phyloP scores from a whole-genome alignment of 306 rosid genomes.

The Castanea sativa region DNA sequence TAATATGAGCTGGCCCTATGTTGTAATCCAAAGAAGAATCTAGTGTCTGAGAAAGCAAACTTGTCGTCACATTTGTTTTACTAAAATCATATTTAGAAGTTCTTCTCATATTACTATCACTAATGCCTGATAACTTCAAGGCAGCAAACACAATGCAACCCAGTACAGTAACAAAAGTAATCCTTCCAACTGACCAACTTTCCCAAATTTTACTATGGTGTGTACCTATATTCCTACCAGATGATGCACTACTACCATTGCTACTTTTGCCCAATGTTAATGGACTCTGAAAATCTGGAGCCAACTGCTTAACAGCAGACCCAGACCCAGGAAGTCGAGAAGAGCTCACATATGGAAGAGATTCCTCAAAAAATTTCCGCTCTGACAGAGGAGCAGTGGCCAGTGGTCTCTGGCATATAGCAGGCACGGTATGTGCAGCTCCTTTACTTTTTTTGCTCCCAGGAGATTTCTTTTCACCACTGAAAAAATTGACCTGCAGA shows the following conservation, averaged over 20 bases:
- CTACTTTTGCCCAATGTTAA: conserved; percentile 55
- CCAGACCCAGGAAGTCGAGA: conserved; percentile 67
- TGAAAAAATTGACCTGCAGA: conserved; percentile 81
- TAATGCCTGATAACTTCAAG: conserved; percentile 56
- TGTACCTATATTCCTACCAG: conserved; percentile 65
- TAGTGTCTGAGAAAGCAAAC: conserved; percentile 39
- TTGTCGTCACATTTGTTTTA: conserved; percentile 29
- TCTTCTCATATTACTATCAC: conserved; percentile 36
- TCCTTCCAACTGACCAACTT: conserved; percentile 45
- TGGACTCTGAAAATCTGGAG: conserved; percentile 73
- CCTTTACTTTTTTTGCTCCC: conserved; percentile 56
- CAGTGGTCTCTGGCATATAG: conserved; percentile 67
- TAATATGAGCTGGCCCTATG: conserved; percentile 50
- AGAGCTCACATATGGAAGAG: conserved; percentile 56
- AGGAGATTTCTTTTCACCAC: conserved; percentile 51
- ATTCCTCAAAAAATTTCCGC: conserved; percentile 54
- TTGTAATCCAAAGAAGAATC: conserved; percentile 50
- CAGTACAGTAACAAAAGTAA: conserved; percentile 46
- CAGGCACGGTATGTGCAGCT: conserved; percentile 38
- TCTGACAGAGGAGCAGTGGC: conserved; percentile 54
- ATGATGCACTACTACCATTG: conserved; percentile 36
- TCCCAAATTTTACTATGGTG: conserved; percentile 56
- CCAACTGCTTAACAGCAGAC: conserved; percentile 74
- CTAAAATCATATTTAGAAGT: conserved; percentile 40
- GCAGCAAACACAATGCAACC: conserved; percentile 75